Evolutionary conservation across 352 stramenopile genomes (phyloP).

Genomic region (Lagenidium sp.): DNA sequence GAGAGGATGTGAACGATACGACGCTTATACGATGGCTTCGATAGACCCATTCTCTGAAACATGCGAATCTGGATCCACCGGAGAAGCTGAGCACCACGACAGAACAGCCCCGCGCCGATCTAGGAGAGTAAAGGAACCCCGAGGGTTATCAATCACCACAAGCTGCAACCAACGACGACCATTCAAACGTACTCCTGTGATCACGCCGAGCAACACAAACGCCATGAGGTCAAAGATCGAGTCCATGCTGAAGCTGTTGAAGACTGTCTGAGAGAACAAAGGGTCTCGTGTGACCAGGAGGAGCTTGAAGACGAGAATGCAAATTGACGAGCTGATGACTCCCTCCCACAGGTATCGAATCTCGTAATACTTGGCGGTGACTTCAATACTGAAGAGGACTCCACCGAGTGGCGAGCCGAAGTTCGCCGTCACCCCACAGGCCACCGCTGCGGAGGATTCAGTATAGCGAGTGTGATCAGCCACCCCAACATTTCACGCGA

Average conservation of each 20-base stretch:
- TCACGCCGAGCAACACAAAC: conserved; percentile 50
- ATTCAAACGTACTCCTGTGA: conserved; percentile 49
- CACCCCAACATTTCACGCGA: too few species aligned
- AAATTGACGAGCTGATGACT: conserved; percentile 73
- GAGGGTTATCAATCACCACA: too few species aligned
- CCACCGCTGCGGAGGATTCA: conserved; percentile 44
- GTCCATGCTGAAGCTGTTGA: conserved; percentile 72
- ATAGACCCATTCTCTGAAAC: conserved; percentile 39
- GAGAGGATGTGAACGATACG: conserved; percentile 46
- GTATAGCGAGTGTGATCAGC: too few species aligned
- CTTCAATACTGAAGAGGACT: conserved; percentile 80
- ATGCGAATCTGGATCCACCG: conserved; percentile 39
- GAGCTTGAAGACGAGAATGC: conserved; percentile 69
- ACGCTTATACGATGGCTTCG: conserved; percentile 40
- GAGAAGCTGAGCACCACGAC: conserved; percentile 32
- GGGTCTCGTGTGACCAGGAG: conserved; percentile 67
- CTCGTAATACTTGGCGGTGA: conserved; percentile 78
- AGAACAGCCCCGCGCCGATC: conserved; percentile 61
- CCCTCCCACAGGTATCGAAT: conserved; percentile 82
- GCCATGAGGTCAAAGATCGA: conserved; percentile 67
- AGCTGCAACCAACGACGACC: neutral
- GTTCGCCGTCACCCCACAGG: conserved; percentile 68
- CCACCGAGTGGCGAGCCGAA: conserved; percentile 74
- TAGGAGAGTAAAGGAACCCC: conserved; percentile 16
- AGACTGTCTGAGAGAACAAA: conserved; percentile 72